phyloP scores from a whole-genome alignment of 768 basidiomycete species.

The Kwoniella dendrophila region DNA sequence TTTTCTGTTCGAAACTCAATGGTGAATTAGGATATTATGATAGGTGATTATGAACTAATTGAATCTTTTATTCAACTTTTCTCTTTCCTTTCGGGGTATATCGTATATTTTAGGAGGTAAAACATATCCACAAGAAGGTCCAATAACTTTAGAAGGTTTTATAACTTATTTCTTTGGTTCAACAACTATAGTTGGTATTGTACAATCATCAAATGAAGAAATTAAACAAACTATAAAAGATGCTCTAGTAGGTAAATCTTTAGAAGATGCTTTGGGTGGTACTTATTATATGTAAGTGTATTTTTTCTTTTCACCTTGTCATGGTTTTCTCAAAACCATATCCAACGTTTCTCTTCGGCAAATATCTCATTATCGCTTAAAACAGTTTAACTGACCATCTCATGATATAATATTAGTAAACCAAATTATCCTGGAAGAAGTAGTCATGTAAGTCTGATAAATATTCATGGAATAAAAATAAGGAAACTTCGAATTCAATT shows the following conservation, averaged over 20 bases:
- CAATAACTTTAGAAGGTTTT: conserved; percentile 63
- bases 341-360: too few relatives aligned
- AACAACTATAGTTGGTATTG: conserved; percentile 73
- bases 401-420: conserved; percentile 31
- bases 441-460: conserved; percentile 81
- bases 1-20: neutral
- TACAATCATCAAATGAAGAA: conserved; percentile 26
- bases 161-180: conserved; percentile 74
- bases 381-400: neutral
- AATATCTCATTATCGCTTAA: neutral
- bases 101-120: conserved; percentile 59
- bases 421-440: conserved; percentile 84
- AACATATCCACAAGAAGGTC: conserved; percentile 81
- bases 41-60: neutral
- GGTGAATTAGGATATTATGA: neutral
- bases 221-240: conserved; percentile 36
- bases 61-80: neutral
- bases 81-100: neutral
- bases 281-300: conserved; percentile 53
- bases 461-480: too few relatives aligned
- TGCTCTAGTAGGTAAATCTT: conserved; percentile 34
- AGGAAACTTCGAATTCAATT: too few relatives aligned
- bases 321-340: too few relatives aligned
- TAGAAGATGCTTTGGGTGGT: conserved; percentile 65
- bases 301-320: too few relatives aligned